Evolutionary conservation across 73 alveolate genomes (phyloP), one percentile per base, ranked within the genome.

Genomic region (Paramecium pentaurelia): DNA sequence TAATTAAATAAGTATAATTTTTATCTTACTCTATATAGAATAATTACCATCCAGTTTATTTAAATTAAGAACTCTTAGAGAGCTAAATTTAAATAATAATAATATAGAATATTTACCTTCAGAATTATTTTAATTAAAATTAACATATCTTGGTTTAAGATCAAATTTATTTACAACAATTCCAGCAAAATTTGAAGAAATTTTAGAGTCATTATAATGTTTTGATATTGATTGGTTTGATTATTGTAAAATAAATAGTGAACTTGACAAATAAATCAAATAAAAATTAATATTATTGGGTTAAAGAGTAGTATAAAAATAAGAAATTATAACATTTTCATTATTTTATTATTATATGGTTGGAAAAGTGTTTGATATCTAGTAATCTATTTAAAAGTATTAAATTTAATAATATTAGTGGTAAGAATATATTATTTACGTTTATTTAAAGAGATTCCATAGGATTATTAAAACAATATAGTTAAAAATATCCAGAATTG

Each of bases 211-310:
- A 14, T 80, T 80, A 47, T 12, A 40, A 22, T 44, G 11, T 20
- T 47, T 80, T 10, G 91, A 80, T 18, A 4, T 80, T 20, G 91
- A 80, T 20, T 80, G 91, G 91, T 49, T 80, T 6, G 77, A 80
- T 45, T 27, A 45, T 80, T 80, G 91, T 47, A 45, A 27, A 8
- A 27, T 80, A 42, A 27, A 8, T 32, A 20, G 47, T 27, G 28
- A 9, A 80, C 4, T 80, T 8, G 75, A 80, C 10, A 12, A 80
- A 4, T 6, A 80, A 27, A 20, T 32, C 3, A 80, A 47, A 80
- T 27, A 80, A 40, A 32, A 45, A 20, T 18, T 80, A 22, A 22
- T 25, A 10, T 32, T 8, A 27, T 36, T 80, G 8, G 91, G 91
- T 16, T 10, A 80, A 49, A 80, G 73, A 36, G 75, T 64, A 25